A percentile compares a stretch with the other conserved stretches of the same genome.
phyloP scores from a whole-genome alignment of 805 yeast genomes.

The Isabelozyma heimii region DNA sequence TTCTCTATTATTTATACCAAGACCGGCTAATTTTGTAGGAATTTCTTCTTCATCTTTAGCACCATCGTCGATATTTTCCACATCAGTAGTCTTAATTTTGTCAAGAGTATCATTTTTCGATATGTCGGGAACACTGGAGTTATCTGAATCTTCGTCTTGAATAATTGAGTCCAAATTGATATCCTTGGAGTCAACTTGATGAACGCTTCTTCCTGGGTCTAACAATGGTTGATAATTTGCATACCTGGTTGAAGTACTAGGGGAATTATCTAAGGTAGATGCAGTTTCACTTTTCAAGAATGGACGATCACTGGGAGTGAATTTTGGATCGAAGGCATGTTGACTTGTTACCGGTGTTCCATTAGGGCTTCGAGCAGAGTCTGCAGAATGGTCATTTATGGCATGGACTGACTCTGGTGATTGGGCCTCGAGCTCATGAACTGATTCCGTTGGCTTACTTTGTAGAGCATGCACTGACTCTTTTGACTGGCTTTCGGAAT shows the following conservation, averaged over 20 bases:
- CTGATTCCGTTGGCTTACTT: too few species aligned
- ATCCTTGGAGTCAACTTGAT: constrained; percentile 17
- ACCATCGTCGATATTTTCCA: constrained; percentile 29
- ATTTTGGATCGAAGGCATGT: too few species aligned
- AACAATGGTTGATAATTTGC: constrained; percentile 30
- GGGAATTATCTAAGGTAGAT: not conserved
- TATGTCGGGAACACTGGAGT: constrained; percentile 10
- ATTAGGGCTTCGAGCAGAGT: not conserved
- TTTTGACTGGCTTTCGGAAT: too few species aligned
- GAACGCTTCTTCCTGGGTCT: constrained; percentile 44
- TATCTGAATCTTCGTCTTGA: constrained; percentile 7
- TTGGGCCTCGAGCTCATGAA: too few species aligned
- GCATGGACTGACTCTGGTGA: too few species aligned
- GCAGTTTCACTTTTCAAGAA: not conserved
- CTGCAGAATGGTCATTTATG: not conserved
- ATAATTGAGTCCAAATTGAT: constrained; percentile 16
- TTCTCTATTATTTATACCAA: not conserved
- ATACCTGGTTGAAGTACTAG: constrained; percentile 1
- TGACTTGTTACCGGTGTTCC: not conserved
- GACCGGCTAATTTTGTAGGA: not conserved
- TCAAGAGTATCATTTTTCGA: constrained; percentile 21
- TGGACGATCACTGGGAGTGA: constrained; percentile 1
- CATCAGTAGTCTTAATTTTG: constrained; percentile 30
- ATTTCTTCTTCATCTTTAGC: not conserved
- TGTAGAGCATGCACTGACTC: too few species aligned